Evolutionary conservation across 1,139 yeast species (phyloP).

Genomic region (Yamadazyma songkhlaensis): DNA sequence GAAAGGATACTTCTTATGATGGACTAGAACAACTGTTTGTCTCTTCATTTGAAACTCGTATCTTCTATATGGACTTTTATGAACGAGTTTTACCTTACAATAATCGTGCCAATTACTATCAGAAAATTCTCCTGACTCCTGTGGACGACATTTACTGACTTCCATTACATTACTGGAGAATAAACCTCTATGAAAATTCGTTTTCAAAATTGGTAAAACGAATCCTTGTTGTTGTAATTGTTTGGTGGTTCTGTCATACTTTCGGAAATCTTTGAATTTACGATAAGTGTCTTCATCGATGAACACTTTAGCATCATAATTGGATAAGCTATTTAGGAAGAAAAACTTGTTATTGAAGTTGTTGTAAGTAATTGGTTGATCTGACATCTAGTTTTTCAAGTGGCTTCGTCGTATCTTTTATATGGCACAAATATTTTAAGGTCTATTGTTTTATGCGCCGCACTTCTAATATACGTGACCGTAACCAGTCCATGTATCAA

Average conservation of each 20-base stretch:
- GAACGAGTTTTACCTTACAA: neutral
- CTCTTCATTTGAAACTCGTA: neutral
- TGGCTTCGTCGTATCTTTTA: too few relatives aligned
- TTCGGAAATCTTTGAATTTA: slow-evolving; percentile 2
- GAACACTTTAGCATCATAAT: neutral
- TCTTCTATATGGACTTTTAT: neutral
- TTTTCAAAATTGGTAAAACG: slow-evolving; percentile 2
- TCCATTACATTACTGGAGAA: neutral
- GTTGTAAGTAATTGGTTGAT: slow-evolving; percentile 2
- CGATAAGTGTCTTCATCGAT: slow-evolving; percentile 3
- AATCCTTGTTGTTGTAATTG: slow-evolving; percentile 3
- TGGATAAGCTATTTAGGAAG: neutral
- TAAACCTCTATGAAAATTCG: neutral
- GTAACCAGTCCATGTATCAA: too few relatives aligned
- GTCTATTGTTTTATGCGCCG: too few relatives aligned
- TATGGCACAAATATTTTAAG: neutral
- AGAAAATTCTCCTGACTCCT: neutral
- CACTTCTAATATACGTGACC: too few relatives aligned
- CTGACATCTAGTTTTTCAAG: too few relatives aligned
- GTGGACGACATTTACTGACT: neutral
- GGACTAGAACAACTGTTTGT: neutral
- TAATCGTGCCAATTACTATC: neutral
- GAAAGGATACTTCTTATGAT: slow-evolving; percentile 3
- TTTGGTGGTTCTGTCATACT: neutral
- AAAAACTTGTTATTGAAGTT: slow-evolving; percentile 3